Base-by-base conservation (phyloP, 805 yeast genomes). In the Candida odintsovae region DNA sequence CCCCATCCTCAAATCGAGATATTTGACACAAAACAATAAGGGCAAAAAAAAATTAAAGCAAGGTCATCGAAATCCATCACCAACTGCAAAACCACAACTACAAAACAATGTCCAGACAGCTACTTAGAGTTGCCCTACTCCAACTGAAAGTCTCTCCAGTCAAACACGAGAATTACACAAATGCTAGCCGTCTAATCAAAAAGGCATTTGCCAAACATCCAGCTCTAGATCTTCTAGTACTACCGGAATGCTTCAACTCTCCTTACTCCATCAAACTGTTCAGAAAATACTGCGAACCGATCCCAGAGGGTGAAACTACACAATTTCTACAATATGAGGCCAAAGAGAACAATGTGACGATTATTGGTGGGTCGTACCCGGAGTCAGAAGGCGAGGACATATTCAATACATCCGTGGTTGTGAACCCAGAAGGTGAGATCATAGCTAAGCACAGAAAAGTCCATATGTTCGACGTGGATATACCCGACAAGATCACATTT, bases 211-310 rank as follows among this genome's bases (percentile, higher is more conserved):
- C 47, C 11, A 62, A 71, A 47, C 80, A 83, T 19, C 73, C 80
- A 8, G n/a, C 23, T 6, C 15, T 36, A 3, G 86, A 90, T 57
- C 68, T 94, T 47, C 79, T 92, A n/a, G 90, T 94, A 52, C 70
- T 94, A 38, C 99, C 99, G 9, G 98, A 94, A 68, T 90, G 97
- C 69, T 92, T 90, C 77, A 94, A 92, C 64, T 87, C 97, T 1
- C 98, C 98, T 3, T 94, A 94, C 62, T 80, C 95, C 0, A 96
- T 89, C 25, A 78, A 78, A 48, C 84, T 90, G 51, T 94, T 94
- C 66, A 78, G 86, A 6, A 82, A 87, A 49, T 92, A 94, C 62
- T 90, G 96, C 3, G 99, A 94, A 64, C 56, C 65, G n/a, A 86
- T 94, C 38, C 95, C 96, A 6, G 63, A 69, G 2, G 95, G 95